Conservation (phyloP, 257 asterid genomes). For the Coffea eugenioides region DNA sequence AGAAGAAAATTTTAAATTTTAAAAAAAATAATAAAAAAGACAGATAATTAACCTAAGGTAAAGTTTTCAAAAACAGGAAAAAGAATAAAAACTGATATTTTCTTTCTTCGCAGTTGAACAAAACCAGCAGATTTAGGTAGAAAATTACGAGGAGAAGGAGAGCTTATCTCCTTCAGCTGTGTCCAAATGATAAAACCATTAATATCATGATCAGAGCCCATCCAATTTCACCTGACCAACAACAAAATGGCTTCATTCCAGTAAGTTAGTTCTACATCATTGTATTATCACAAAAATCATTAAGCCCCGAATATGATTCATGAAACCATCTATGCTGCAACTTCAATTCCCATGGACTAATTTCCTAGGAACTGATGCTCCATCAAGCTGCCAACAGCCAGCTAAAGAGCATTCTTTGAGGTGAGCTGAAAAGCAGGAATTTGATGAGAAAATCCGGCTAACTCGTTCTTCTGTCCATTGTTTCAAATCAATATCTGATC, state of each 20-base stretch:
- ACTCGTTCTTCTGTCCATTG: conserved; percentile 17
- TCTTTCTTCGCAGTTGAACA: no score
- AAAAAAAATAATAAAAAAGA: no score
- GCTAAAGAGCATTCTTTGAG: conserved; percentile 16
- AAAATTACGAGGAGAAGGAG: neutral
- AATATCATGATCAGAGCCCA: neutral
- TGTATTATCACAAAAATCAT: neutral
- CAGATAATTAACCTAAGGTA: no score
- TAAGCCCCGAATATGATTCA: neutral
- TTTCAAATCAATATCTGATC: conserved; percentile 5
- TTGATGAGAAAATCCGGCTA: conserved; percentile 33
- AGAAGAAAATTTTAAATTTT: no score
- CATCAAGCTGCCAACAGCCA: conserved; percentile 37
- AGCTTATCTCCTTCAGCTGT: neutral
- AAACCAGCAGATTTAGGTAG: neutral
- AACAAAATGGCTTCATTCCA: neutral
- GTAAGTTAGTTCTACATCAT: neutral
- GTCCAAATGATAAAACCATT: neutral
- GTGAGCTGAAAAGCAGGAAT: conserved; percentile 27
- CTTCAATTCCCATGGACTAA: conserved; percentile 8
- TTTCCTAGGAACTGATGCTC: conserved; percentile 24
- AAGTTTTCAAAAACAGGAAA: no score
- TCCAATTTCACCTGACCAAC: neutral
- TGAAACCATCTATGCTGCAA: no score
- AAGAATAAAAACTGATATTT: no score